Conservation (phyloP, 2,329 filamentous ascomycete genomes). For the Ascochyta koolunga region DNA sequence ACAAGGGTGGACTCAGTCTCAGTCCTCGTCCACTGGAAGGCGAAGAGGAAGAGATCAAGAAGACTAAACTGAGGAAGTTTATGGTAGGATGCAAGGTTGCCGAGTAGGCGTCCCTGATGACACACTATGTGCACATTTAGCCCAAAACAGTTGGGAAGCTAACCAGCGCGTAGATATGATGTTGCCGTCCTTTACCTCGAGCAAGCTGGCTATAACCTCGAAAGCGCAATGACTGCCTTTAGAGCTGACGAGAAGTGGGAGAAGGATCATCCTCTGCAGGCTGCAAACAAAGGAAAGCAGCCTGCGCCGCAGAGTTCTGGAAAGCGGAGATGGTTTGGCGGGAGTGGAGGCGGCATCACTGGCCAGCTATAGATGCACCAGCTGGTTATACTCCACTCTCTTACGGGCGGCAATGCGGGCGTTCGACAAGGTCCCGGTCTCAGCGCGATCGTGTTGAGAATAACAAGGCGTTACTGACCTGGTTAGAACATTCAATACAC, state of each 20-base stretch:
- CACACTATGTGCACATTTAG: background rate
- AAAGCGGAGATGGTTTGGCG: slow-evolving; percentile 45
- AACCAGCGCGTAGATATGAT: slow-evolving; percentile 60
- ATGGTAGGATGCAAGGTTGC: slow-evolving; percentile 80
- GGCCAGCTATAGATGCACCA: slow-evolving; percentile 41
- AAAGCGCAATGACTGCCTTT: slow-evolving; percentile 67
- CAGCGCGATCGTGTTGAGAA: no score
- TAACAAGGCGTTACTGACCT: slow-evolving; percentile 1
- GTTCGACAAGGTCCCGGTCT: background rate
- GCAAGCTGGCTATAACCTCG: slow-evolving; percentile 70
- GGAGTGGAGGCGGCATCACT: slow-evolving; percentile 43
- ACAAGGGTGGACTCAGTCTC: slow-evolving; percentile 69
- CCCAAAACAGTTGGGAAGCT: background rate
- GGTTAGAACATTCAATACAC: background rate
- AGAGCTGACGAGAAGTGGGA: slow-evolving; percentile 79
- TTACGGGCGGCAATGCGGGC: slow-evolving; percentile 2
- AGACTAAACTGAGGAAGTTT: slow-evolving; percentile 73
- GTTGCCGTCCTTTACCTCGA: slow-evolving; percentile 77
- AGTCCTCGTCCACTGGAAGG: slow-evolving; percentile 74
- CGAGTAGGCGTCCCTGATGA: slow-evolving; percentile 62
- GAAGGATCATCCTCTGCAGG: slow-evolving; percentile 66
- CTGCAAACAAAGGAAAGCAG: slow-evolving; percentile 53
- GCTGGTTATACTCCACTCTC: background rate
- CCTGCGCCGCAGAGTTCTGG: slow-evolving; percentile 34
- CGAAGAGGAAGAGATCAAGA: slow-evolving; percentile 74